Base-by-base conservation (phyloP, 257 asterid genomes). In the Avicennia marina region DNA sequence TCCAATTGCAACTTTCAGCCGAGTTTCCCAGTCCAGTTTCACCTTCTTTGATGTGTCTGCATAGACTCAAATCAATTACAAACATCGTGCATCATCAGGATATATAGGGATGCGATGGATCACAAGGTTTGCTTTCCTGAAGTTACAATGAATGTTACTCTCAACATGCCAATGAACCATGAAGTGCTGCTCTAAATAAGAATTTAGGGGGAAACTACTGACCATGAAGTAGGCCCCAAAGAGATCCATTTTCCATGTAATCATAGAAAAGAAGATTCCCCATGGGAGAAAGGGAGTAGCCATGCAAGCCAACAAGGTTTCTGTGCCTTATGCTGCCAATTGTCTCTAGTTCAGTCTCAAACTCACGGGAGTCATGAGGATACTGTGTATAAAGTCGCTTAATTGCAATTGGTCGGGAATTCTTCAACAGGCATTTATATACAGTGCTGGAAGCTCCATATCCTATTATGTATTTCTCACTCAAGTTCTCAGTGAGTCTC, bases 221-320 rank as follows among this genome's bases (percentile, higher is more conserved):
- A 86, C 99, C 95, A 66, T 93, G 99, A 67, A 93, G 95, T 60
- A 89, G 99, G 76, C 89, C 97, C 99, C 99, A 93, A 17, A 93
- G 96, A 13, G 99, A 93, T 7, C 99, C 99, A 69, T 93, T 93
- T 49, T 81, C 91, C 99, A 93, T 93, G 81, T 82, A 89, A 55
- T 93, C 99, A 12, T 89, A 93, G 73, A 86, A 93, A 73, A 93
- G 99, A 59, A 93, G 97, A 48, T 89, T 82, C 4, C 94, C 99
- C 39, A 59, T 79, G 5, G 97, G 91, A 24, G 94, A 82, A 46
- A 86, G 73, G 20, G 91, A 80, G 74, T 89, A 93, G 10, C 99
- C 99, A 53, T 89, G 96, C 84, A 93, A 79, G 82, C 86, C 82
- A 39, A 93, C 97, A n/a, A 93, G 83, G 77, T 93, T 93, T 69